Percentiles rank a stretch among this genome's conserved stretches.
Evolutionary conservation across 2,329 filamentous ascomycete genomes (phyloP).

Genomic region (Venturia asperata): DNA sequence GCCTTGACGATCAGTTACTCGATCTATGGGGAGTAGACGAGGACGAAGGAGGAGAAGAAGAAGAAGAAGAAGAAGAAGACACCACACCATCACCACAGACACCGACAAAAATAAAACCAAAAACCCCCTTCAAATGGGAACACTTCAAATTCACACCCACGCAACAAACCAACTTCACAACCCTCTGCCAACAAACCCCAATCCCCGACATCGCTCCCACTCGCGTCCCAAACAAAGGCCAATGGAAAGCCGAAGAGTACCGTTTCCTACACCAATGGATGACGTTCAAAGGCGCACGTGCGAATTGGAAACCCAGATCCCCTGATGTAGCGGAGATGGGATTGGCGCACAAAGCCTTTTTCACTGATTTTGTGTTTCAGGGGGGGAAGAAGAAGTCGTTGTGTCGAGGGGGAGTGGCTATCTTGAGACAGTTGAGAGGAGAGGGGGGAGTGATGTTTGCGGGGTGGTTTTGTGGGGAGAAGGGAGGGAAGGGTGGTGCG

Average conservation of each 20-base stretch:
- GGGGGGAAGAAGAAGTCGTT: not conserved
- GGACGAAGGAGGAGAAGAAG: no score
- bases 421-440: not conserved
- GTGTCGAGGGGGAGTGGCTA: not conserved
- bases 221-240: not conserved
- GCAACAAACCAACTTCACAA: not conserved
- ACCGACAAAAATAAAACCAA: not conserved
- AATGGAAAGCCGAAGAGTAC: not conserved
- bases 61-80: not conserved
- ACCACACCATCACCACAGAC: not conserved
- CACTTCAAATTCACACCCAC: not conserved
- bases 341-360: not conserved
- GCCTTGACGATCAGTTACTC: no score
- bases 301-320: not conserved
- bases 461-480: not conserved
- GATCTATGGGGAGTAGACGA: no score
- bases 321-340: not conserved
- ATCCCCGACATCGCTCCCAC: not conserved
- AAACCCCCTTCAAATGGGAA: not conserved
- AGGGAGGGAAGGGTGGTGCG: not conserved
- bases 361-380: not conserved
- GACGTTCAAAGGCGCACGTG: not conserved
- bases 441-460: not conserved
- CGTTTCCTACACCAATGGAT: not conserved
- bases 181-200: not conserved